Evolutionary conservation across 1,284 basidiomycete genomes (phyloP), one percentile per base, ranked within the genome.

Genomic region (Amylostereum areolatum): DNA sequence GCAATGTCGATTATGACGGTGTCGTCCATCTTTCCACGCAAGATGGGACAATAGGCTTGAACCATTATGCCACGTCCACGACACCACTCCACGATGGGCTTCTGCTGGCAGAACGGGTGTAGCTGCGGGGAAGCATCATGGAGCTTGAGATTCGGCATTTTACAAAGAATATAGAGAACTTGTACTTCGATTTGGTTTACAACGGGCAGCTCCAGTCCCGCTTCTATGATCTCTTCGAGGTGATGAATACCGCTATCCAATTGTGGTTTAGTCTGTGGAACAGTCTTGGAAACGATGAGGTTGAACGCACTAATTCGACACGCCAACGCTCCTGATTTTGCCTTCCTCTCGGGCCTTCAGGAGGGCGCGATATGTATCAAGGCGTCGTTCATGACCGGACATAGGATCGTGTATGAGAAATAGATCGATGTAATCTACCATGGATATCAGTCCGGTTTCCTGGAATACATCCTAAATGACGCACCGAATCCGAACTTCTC

Each of bases 171-270:
- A n/a, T n/a, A 9, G 32, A n/a, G 18, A 28, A 32, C 35, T 39
- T 52, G 33, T 56, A 81, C 85, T 72, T 94, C 87, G 48, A 95
- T 83, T 62, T 96, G 92, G 65, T 95, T 92, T 43, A 94, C 82
- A 1, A 83, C 71, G 1, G 92, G 92, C 62, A 75, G 65, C 54
- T 78, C 74, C 45, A 75, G 66, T 7, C 83, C 83, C 0, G 80
- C 81, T 0, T 66, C 65, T 46, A 72, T 73, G 33, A 96, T 82
- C 60, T 91, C 84, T 61, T 90, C 77, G 3, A 96, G 73, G 61
- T 95, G 92, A 44, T 83, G 77, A 42, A 91, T 67, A 8, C 80
- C 80, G 59, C 88, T 91, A 51, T 4, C 35, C n/a, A n/a, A n/a
- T n/a, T n/a, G 5, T 42, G n/a, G 41, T 34, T 25, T 46, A 40